phyloP scores from a whole-genome alignment of 352 stramenopile genomes.

The Pythium sukuiense region DNA sequence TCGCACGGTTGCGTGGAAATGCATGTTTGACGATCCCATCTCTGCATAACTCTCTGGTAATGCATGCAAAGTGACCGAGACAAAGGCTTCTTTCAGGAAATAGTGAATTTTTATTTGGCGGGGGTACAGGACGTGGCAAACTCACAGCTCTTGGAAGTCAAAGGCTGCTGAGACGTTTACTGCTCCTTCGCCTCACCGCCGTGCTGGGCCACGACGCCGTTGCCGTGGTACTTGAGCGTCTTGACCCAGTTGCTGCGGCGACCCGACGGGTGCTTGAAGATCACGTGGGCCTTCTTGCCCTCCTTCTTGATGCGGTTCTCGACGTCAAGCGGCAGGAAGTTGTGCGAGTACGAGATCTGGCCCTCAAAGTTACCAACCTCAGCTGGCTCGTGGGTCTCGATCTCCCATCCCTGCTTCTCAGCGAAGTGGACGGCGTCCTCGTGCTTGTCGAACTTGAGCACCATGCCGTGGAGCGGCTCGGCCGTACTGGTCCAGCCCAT shows the following conservation, averaged over 20 bases:
- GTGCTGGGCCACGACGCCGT: conserved; percentile 79
- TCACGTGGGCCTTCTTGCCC: conserved; percentile 71
- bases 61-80: conserved; percentile 7
- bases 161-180: not conserved
- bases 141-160: not conserved
- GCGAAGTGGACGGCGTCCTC: conserved; percentile 78
- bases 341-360: conserved; percentile 86
- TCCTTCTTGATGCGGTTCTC: conserved; percentile 80
- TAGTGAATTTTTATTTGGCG: conserved; percentile 12
- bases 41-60: conserved; percentile 7
- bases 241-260: conserved; percentile 87
- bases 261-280: conserved; percentile 77
- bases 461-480: conserved; percentile 85
- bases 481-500: conserved; percentile 93
- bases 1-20: conserved; percentile 6
- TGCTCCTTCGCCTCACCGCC: conserved; percentile 74
- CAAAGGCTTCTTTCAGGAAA: conserved; percentile 2
- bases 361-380: conserved; percentile 63
- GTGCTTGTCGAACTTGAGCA: conserved; percentile 89
- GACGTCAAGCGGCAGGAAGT: conserved; percentile 76
- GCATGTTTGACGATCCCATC: conserved; percentile 15
- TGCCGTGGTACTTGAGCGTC: conserved; percentile 87
- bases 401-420: conserved; percentile 88
- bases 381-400: conserved; percentile 81
- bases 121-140: not conserved